Base-by-base conservation (phyloP, 1,284 basidiomycete genomes). In the Volvariella volvacea region DNA sequence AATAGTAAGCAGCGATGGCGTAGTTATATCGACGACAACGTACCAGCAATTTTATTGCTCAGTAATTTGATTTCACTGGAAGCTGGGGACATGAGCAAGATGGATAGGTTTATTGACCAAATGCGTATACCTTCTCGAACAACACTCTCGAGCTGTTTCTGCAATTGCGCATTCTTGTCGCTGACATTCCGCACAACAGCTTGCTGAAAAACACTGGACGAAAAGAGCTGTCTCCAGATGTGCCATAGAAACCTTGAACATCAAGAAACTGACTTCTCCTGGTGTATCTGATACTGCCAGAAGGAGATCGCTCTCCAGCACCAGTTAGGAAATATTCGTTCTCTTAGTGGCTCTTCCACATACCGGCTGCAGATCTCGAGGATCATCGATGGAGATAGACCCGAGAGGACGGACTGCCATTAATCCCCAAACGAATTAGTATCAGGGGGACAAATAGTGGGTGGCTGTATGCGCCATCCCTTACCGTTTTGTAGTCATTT, bases 281-380 rank as follows among this genome's bases (percentile, higher is more conserved):
- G 88, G 50, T 88, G 84, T 39, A 80, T 75, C 55, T 91, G 88
- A 59, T 91, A 91, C 58, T 88, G 85, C 88, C 88, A 91, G 60
- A 91, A 91, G 6, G 86, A 84, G 47, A 90, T 74, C 3, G 86
- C 83, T 25, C 84, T 88, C 12, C 25, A 28, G 12, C 6, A 28
- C 25, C 25, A 12, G 12, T 28, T 28, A 12, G 25, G 25, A 28
- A 28, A 28, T 28, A 6, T 6, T 28, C 25, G 25, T 12, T 28
- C 12, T 28, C 6, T 28, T 12, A 6, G 25, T 6, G 25, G 12
- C 12, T 6, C 12, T 28, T 28, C 12, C 17, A 60, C 71, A 14
- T 47, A 81, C 86, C 88, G 77, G 55, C 76, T 82, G 56, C 85
- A 88, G 37, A 90, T 87, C 55, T 90, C 88, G 39, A 89, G 62